phyloP scores from a whole-genome alignment of 805 yeast genomes.

The Kurtzmaniella cleridarum region DNA sequence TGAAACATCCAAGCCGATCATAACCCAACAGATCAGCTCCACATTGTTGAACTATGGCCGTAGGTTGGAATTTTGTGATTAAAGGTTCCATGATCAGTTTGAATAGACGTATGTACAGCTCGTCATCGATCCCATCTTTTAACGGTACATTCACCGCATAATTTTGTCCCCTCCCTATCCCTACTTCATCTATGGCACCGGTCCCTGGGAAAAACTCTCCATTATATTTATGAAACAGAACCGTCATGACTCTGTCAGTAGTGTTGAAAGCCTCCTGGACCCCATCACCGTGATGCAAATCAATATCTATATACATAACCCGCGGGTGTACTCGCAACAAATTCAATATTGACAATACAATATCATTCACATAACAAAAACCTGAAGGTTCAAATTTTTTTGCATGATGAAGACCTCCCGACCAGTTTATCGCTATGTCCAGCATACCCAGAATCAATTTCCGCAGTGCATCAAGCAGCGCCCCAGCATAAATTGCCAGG shows the following conservation, averaged over 20 bases:
- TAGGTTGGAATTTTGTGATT: slow-evolving; percentile 86
- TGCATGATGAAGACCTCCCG: slow-evolving; percentile 96
- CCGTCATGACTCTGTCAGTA: slow-evolving; percentile 94
- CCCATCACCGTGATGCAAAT: slow-evolving; percentile 96
- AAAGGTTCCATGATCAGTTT: slow-evolving; percentile 88
- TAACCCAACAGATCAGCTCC: slow-evolving; percentile 96
- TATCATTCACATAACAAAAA: slow-evolving; percentile 92
- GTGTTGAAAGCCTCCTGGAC: slow-evolving; percentile 96
- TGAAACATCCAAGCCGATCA: slow-evolving; percentile 91
- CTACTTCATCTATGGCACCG: slow-evolving; percentile 84
- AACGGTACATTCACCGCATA: slow-evolving; percentile 88
- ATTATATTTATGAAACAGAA: slow-evolving; percentile 86
- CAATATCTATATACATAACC: slow-evolving; percentile 89
- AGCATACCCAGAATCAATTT: slow-evolving; percentile 80
- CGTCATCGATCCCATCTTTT: slow-evolving; percentile 94
- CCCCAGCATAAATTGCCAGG: slow-evolving; percentile 85
- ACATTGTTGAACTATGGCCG: slow-evolving; percentile 91
- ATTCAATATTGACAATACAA: slow-evolving; percentile 82
- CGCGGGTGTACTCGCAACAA: slow-evolving; percentile 85
- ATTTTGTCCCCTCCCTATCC: slow-evolving; percentile 84
- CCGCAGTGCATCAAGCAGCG: slow-evolving; percentile 88
- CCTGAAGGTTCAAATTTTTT: slow-evolving; percentile 93
- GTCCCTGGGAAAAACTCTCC: slow-evolving; percentile 98
- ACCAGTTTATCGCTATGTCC: slow-evolving; percentile 93
- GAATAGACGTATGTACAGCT: slow-evolving; percentile 65